Evolutionary conservation across 2,329 filamentous ascomycete species (phyloP).

Genomic region (Trichoderma sp.): DNA sequence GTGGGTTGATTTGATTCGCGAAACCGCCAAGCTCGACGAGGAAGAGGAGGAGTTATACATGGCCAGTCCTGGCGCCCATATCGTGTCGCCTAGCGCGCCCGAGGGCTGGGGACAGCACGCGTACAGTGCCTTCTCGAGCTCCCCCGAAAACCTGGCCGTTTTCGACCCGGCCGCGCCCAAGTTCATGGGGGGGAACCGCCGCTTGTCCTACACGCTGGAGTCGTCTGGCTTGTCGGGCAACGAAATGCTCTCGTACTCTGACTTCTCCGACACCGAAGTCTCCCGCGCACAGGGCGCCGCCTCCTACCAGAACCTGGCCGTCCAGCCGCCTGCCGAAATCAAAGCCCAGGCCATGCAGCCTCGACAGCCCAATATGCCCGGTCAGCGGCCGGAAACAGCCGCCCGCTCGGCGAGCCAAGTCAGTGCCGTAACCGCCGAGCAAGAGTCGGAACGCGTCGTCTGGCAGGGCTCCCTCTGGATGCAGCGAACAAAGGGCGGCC

Average conservation of each 20-base stretch:
- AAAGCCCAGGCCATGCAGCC: background rate
- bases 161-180: constrained; percentile 34
- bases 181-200: constrained; percentile 43
- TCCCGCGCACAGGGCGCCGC: constrained; percentile 45
- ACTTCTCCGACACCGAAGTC: constrained; percentile 72
- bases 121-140: constrained; percentile 53
- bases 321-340: constrained; percentile 34
- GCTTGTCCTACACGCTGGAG: constrained; percentile 60
- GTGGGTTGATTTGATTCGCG: constrained; percentile 81
- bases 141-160: constrained; percentile 51
- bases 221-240: constrained; percentile 62
- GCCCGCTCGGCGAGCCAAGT: constrained; percentile 58
- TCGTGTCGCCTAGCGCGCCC: constrained; percentile 37
- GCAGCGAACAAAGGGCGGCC: constrained; percentile 74
- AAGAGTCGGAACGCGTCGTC: constrained; percentile 81
- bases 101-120: constrained; percentile 19
- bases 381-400: constrained; percentile 14
- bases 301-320: constrained; percentile 50
- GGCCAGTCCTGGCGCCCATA: constrained; percentile 59
- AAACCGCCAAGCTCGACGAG: constrained; percentile 78
- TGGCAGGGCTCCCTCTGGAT: constrained; percentile 90
- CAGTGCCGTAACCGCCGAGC: constrained; percentile 50
- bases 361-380: background rate
- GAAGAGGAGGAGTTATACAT: constrained; percentile 82
- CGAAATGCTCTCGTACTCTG: constrained; percentile 69